These are phyloP conservation scores for Heliamphora exappendiculata DNA, from an alignment of 148 eudicot genomes.

Conservation along the genomic window DNA sequence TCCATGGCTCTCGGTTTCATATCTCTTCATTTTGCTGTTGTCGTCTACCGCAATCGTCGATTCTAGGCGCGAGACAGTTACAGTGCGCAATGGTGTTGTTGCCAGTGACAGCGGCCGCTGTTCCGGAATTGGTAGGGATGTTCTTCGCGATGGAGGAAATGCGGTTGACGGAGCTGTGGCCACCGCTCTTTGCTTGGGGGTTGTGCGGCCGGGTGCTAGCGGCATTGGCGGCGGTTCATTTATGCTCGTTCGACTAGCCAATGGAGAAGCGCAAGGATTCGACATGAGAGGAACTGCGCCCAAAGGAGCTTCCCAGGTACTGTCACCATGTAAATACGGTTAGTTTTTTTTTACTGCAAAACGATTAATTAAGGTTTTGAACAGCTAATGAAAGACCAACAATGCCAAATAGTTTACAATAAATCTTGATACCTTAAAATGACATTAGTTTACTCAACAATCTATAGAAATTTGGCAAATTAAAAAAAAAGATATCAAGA, in stretches of 20 bases:
- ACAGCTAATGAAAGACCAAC: too few relatives aligned
- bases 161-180: conserved; percentile 23
- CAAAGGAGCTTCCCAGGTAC: conserved; percentile 11
- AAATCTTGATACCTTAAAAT: too few relatives aligned
- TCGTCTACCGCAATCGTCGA: not conserved
- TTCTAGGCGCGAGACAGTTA: not conserved
- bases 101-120: conserved; percentile 21
- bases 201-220: conserved; percentile 17
- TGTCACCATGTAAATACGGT: too few relatives aligned
- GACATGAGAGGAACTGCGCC: conserved; percentile 22
- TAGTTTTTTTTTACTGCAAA: too few relatives aligned
- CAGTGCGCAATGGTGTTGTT: conserved; percentile 10
- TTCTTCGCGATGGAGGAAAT: conserved; percentile 18
- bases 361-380: too few relatives aligned
- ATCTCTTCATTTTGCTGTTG: not conserved
- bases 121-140: conserved; percentile 10
- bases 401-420: too few relatives aligned
- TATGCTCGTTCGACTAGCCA: conserved; percentile 16
- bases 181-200: conserved; percentile 19
- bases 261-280: conserved; percentile 8
- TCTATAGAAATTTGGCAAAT: too few relatives aligned
- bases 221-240: conserved; percentile 26
- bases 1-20: not conserved
- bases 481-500: too few relatives aligned
- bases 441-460: too few relatives aligned